Conservation (phyloP, 139 green algal species). For the Chlorella sp. region DNA sequence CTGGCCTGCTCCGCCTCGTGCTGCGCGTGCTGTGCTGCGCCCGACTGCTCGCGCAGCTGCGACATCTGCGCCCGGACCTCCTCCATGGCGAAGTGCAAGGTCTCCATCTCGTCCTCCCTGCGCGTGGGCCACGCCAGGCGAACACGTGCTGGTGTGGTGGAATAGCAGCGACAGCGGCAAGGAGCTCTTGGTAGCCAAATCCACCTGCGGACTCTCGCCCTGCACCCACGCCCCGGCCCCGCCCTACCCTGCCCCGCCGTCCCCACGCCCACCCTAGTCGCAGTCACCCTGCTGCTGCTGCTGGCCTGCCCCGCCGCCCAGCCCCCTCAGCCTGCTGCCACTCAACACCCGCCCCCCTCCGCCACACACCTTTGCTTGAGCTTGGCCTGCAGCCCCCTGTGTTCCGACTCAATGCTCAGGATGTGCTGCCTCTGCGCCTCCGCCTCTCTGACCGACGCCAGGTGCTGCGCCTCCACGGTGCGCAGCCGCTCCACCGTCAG, state of each 20-base stretch:
- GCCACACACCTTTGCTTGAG: slow-evolving; percentile 18
- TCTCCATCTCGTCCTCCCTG: slow-evolving; percentile 38
- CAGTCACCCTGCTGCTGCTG: no score
- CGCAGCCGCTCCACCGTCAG: slow-evolving; percentile 20
- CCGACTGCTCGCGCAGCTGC: not conserved
- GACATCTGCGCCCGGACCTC: not conserved
- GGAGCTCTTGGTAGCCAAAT: no score
- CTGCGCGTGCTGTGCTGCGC: not conserved
- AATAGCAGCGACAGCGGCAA: no score
- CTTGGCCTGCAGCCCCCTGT: slow-evolving; percentile 1
- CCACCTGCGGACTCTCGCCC: no score
- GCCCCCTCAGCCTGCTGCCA: no score
- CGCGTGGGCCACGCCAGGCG: not conserved
- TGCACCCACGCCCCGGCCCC: no score
- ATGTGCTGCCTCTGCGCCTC: slow-evolving; percentile 10
- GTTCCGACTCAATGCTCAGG: not conserved
- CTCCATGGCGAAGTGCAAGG: slow-evolving; percentile 15
- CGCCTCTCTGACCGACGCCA: slow-evolving; percentile 12
- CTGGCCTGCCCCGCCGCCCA: no score
- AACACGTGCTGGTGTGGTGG: no score
- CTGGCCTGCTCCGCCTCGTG: slow-evolving; percentile 4
- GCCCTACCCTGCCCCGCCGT: no score
- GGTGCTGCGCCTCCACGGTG: slow-evolving; percentile 20
- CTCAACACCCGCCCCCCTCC: no score
- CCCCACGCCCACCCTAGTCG: no score